Percentiles rank a stretch among this genome's conserved stretches.
Conservation (phyloP, 2,329 filamentous ascomycete genomes). For the Talaromyces sp. region DNA sequence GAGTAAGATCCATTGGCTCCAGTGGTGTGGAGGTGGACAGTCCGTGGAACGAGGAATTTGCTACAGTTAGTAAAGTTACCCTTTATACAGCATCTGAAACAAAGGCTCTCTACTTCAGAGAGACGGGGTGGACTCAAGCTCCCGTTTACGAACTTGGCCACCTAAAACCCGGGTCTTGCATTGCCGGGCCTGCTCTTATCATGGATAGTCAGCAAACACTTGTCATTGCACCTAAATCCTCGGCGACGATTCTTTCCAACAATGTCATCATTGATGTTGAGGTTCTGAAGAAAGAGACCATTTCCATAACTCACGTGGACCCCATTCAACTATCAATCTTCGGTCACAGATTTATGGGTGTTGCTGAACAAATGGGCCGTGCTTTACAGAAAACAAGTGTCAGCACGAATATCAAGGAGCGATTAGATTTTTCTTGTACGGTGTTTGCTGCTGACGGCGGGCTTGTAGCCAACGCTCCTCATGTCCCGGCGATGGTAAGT, state of each 20-base stretch:
- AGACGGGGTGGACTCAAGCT: background rate
- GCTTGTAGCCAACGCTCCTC: background rate
- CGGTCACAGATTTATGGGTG: background rate
- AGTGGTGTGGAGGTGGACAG: background rate
- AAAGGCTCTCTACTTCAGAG: constrained; percentile 8
- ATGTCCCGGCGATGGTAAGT: background rate
- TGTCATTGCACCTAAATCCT: constrained; percentile 29
- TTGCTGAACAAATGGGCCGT: constrained; percentile 1
- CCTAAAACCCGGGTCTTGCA: constrained; percentile 7
- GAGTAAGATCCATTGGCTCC: constrained; percentile 50
- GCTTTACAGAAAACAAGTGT: constrained; percentile 1
- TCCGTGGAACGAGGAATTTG: constrained; percentile 6
- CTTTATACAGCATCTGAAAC: constrained; percentile 3
- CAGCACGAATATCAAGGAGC: constrained; percentile 2
- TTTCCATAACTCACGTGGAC: background rate
- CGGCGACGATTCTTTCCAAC: constrained; percentile 35
- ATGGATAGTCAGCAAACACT: constrained; percentile 38
- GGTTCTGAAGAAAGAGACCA: background rate
- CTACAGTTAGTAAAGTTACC: background rate
- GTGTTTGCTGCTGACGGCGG: background rate
- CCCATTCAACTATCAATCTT: background rate
- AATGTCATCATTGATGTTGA: constrained; percentile 28
- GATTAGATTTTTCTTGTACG: background rate
- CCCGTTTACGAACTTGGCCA: constrained; percentile 1
- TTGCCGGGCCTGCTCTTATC: constrained; percentile 18